Conservation (phyloP, 2,329 filamentous ascomycete species). For the Bipolaris oryzae region DNA sequence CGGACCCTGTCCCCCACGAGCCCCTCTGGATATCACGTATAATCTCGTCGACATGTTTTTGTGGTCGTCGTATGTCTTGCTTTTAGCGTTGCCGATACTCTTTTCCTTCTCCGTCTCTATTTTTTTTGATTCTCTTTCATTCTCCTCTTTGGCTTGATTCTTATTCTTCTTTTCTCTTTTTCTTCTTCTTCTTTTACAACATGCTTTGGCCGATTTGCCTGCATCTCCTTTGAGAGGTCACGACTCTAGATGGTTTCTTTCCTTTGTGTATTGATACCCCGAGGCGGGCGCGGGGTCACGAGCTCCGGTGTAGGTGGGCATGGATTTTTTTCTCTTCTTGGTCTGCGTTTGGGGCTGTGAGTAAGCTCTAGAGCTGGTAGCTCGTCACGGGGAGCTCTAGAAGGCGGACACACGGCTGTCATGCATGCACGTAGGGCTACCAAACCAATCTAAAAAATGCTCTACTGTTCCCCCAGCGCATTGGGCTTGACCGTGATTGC, state of each 20-base stretch:
- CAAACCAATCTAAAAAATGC: slow-evolving; percentile 4
- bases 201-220: slow-evolving; percentile 2
- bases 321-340: not conserved
- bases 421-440: slow-evolving; percentile 6
- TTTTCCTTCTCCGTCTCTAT: not conserved
- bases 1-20: slow-evolving; percentile 10
- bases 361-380: slow-evolving; percentile 1
- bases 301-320: slow-evolving; percentile 27
- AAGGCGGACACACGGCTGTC: slow-evolving; percentile 5
- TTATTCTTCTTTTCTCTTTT: not conserved
- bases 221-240: slow-evolving; percentile 15
- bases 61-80: not conserved
- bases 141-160: not conserved
- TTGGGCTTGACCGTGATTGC: slow-evolving; percentile 9
- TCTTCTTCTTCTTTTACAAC: not conserved
- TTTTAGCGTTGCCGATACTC: not conserved
- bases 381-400: slow-evolving; percentile 3
- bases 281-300: slow-evolving; percentile 25
- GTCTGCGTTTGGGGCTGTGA: slow-evolving; percentile 6
- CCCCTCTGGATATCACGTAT: slow-evolving; percentile 12
- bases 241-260: slow-evolving; percentile 18
- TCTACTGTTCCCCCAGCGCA: not conserved
- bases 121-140: not conserved
- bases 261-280: slow-evolving; percentile 43
- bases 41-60: slow-evolving; percentile 1